Evolutionary conservation across 1,284 basidiomycete species (phyloP), one percentile per base, ranked within the genome.

Genomic region (Pseudozyma thailandica): DNA sequence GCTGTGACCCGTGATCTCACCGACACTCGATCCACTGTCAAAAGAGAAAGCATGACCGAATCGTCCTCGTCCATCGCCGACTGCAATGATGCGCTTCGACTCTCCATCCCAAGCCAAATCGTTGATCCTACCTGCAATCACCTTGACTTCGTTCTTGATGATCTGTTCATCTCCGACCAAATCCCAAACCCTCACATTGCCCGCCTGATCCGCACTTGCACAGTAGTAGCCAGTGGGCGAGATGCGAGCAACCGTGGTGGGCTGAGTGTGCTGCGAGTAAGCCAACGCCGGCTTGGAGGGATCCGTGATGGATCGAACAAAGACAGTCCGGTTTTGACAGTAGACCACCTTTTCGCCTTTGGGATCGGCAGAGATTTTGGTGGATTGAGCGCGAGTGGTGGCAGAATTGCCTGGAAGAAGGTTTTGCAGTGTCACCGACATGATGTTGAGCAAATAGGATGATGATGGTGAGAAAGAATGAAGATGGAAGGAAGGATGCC

Each of bases 101-200:
- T 98, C 96, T 4, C 91, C 91, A 80, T 98, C 96, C 94, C 94
- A 98, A 20, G 90, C 90, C 6, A 98, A 87, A 84, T 98, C 96
- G 77, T 94, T 94, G 77, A 98, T 88, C 56, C 87, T 88, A 3
- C 93, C 94, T 1, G 89, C 88, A 41, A 98, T 85, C 9, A 91
- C 91, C 79, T 89, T 91, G 78, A 74, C 57, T 42, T 81, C 59
- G 33, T 70, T 71, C 92, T 96, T 97, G 61, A 96, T 84, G 7
- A 88, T 84, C 75, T 93, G 91, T 72, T 96, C 93, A 65, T 90
- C 90, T 30, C 94, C 93, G 15, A 92, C 89, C 0, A 90, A 89
- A 84, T 98, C 96, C 95, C 95, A 98, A 21, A 98, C 87, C 55
- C 91, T 88, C 47, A 97, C 80, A 20, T 65, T 76, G 28, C 81